These are phyloP conservation scores for Blastocystis sp. DNA, from an alignment of 352 stramenopile species.

Conservation along the genomic window DNA sequence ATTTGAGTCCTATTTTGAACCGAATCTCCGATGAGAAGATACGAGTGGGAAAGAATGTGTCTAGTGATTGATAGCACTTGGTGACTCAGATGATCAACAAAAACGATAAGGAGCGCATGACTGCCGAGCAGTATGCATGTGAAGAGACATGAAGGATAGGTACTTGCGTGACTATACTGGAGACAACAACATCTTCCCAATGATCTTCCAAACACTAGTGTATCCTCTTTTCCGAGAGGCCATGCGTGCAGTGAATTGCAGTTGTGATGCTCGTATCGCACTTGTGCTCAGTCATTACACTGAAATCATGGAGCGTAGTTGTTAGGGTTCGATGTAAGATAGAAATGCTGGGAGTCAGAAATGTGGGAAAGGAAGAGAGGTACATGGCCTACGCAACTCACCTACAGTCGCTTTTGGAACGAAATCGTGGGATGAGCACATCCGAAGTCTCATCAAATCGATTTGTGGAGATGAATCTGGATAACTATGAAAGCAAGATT, in stretches of 20 bases:
- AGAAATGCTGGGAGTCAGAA: slow-evolving; percentile 54
- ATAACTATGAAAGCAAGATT: neutral
- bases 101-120: slow-evolving; percentile 18
- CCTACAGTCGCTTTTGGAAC: neutral
- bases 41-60: neutral
- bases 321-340: neutral
- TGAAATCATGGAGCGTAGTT: neutral
- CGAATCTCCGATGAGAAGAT: slow-evolving; percentile 32
- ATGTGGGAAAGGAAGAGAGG: neutral
- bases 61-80: neutral
- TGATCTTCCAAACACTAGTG: slow-evolving; percentile 8
- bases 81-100: slow-evolving; percentile 45
- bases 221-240: slow-evolving; percentile 59
- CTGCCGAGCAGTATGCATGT: slow-evolving; percentile 21
- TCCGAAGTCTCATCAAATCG: neutral
- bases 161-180: slow-evolving; percentile 54
- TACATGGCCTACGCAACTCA: neutral
- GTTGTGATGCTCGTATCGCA: slow-evolving; percentile 45
- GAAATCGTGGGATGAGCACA: neutral
- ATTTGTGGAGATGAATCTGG: neutral
- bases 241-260: slow-evolving; percentile 37
- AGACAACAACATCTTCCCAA: slow-evolving; percentile 21
- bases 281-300: slow-evolving; percentile 2
- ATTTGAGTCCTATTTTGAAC: neutral
- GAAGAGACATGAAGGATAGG: neutral